phyloP scores from a whole-genome alignment of 176 grass and related monocot species.

The Dactylis glomerata region DNA sequence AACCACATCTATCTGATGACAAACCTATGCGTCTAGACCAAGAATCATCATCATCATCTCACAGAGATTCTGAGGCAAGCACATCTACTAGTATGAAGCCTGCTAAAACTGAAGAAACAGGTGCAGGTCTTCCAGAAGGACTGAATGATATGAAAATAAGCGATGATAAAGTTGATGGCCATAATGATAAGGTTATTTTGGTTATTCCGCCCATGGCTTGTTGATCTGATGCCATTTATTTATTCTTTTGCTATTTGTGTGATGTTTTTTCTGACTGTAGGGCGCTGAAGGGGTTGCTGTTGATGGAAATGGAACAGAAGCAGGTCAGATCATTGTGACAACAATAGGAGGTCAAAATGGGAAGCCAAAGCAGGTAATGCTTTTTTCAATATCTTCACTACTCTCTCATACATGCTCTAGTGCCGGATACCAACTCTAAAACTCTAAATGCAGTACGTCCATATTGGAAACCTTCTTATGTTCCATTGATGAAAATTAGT shows the following conservation, averaged over 20 bases:
- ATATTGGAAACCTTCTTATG: not conserved
- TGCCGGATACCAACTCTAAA: not conserved
- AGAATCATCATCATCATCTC: constrained; percentile 41
- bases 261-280: constrained; percentile 37
- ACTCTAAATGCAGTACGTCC: not conserved
- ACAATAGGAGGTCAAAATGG: constrained; percentile 88
- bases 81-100: constrained; percentile 56
- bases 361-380: constrained; percentile 87
- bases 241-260: constrained; percentile 24
- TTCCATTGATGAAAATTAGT: not conserved
- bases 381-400: not conserved
- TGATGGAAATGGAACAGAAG: constrained; percentile 74
- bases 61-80: constrained; percentile 70
- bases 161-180: constrained; percentile 67
- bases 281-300: constrained; percentile 53
- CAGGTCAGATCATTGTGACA: constrained; percentile 87
- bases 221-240: constrained; percentile 9
- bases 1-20: constrained; percentile 48
- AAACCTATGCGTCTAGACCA: constrained; percentile 46
- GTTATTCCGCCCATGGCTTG: not conserved
- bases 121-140: constrained; percentile 73
- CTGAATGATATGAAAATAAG: constrained; percentile 88
- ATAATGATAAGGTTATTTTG: constrained; percentile 70
- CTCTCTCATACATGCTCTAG: not conserved
- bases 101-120: constrained; percentile 57